Conservation (phyloP, 2,329 filamentous ascomycete species). For the Pseudogymnoascus sp. region DNA sequence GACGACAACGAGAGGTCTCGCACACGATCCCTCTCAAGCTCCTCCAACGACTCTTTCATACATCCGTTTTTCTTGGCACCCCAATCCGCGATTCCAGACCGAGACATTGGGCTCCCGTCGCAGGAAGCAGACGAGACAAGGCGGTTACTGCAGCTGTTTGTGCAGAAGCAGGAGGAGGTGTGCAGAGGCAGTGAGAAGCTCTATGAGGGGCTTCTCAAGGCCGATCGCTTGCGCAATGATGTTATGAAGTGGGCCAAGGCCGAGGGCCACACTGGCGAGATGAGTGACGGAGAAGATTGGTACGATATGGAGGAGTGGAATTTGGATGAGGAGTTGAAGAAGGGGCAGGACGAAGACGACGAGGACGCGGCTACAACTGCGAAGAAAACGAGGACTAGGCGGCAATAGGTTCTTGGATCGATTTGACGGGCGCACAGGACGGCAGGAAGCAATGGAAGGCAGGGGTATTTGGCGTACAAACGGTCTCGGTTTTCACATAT, state of each 20-base stretch:
- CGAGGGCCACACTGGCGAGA: conserved; percentile 60
- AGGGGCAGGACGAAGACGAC: conserved; percentile 76
- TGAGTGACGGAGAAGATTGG: conserved; percentile 87
- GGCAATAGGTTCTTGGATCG: conserved; percentile 22
- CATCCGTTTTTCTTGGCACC: conserved; percentile 70
- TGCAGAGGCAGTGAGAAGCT: conserved; percentile 62
- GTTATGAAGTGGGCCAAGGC: conserved; percentile 72
- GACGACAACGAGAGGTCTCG: conserved; percentile 28
- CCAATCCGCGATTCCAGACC: conserved; percentile 52
- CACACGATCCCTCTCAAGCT: conserved; percentile 33
- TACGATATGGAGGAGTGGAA: conserved; percentile 78
- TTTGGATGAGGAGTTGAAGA: conserved; percentile 65
- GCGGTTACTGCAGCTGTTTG: conserved; percentile 64
- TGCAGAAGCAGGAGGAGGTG: conserved; percentile 81
- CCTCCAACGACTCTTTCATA: conserved; percentile 47
- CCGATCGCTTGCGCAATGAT: conserved; percentile 62
- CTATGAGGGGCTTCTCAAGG: conserved; percentile 62
- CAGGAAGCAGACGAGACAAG: conserved; percentile 72
- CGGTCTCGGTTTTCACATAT: background rate
- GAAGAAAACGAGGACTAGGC: conserved; percentile 41
- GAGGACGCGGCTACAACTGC: conserved; percentile 51
- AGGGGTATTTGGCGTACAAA: background rate
- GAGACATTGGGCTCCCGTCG: conserved; percentile 63
- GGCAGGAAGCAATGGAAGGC: background rate
- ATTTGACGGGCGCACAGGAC: conserved; percentile 1